Conservation (phyloP, 805 yeast genomes). For the Lipomyces orientalis region DNA sequence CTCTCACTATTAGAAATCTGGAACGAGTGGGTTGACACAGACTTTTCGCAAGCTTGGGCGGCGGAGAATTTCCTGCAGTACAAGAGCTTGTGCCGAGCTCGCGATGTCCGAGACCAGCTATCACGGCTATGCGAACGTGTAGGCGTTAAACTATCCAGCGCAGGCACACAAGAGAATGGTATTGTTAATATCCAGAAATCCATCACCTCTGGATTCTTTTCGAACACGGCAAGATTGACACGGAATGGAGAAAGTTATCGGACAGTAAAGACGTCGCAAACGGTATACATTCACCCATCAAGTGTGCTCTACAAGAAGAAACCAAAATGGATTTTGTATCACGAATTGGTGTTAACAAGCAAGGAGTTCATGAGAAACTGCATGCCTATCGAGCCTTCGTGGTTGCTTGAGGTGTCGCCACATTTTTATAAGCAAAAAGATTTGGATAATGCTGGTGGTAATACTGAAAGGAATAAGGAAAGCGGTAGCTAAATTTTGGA, state of each 20-base stretch:
- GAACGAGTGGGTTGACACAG: constrained; percentile 71
- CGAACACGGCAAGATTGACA: constrained; percentile 60
- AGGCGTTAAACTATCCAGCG: constrained; percentile 50
- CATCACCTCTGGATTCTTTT: constrained; percentile 53
- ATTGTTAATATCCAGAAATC: constrained; percentile 59
- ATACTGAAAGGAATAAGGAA: constrained; percentile 8
- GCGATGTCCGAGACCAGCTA: constrained; percentile 80
- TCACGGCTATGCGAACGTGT: constrained; percentile 60
- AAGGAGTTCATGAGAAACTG: constrained; percentile 92
- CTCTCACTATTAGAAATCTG: constrained; percentile 80
- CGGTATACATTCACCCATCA: constrained; percentile 87
- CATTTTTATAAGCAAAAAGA: constrained; percentile 48
- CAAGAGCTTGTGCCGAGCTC: constrained; percentile 74
- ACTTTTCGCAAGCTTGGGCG: constrained; percentile 73
- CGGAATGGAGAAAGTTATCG: constrained; percentile 72
- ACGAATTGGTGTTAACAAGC: constrained; percentile 78
- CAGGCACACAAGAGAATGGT: constrained; percentile 63
- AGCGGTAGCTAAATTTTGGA: neutral
- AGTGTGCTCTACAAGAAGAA: constrained; percentile 66
- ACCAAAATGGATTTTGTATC: constrained; percentile 82
- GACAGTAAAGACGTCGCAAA: constrained; percentile 65
- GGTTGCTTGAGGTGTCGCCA: constrained; percentile 66
- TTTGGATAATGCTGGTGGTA: constrained; percentile 36
- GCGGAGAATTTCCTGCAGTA: constrained; percentile 79
- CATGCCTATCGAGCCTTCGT: constrained; percentile 77